Evolutionary conservation across 1,284 basidiomycete species (phyloP), one percentile per base, ranked within the genome.

Genomic region (Pholiota adiposa): DNA sequence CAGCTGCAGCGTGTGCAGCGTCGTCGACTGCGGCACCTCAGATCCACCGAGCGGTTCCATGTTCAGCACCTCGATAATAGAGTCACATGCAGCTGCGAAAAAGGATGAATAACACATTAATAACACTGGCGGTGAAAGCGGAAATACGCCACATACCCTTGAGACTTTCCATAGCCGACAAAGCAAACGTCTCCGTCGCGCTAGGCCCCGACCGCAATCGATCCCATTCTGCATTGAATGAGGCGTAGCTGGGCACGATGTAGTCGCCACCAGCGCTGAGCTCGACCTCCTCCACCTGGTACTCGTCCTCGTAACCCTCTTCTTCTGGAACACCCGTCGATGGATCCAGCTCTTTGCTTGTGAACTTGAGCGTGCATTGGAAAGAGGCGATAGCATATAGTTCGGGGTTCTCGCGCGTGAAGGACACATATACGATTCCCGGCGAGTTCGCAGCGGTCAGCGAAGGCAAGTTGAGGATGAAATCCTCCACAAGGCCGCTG

Each of bases 291-390:
- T 98, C 97, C 43, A 98, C 83, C 75, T 96, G 93, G 77, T 99
- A 99, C 76, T 99, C 97, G 79, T 99, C 97, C 72, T 96, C 93
- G 77, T 99, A 99, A 6, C 97, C 97, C 65, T 98, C 96, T 67
- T 94, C 94, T 75, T 99, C 97, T 12, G 97, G 97, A 73, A 96
- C 92, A 54, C 96, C 96, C n/a, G 92, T 97, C 25, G 90, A 82
- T 14, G 97, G 97, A 75, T 99, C 97, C 16, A 99, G 86, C 73
- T 99, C 97, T 77, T 99, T 99, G 77, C 93, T 96, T 68, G 97
- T 81, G 73, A 98, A 99, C 75, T 95, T 96, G 75, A 99, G 88
- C n/a, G 90, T 88, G 73, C 94, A 97, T 63, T 85, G 83, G 83
- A 98, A 97, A n/a, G 94, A 92, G 3, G 88, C 93, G 34, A 89